A percentile compares a stretch with the other conserved stretches of the same genome.
These are phyloP conservation scores for Mortierella sp. DNA, from an alignment of 371 early-diverging fungal genomes.

Conservation along the genomic window DNA sequence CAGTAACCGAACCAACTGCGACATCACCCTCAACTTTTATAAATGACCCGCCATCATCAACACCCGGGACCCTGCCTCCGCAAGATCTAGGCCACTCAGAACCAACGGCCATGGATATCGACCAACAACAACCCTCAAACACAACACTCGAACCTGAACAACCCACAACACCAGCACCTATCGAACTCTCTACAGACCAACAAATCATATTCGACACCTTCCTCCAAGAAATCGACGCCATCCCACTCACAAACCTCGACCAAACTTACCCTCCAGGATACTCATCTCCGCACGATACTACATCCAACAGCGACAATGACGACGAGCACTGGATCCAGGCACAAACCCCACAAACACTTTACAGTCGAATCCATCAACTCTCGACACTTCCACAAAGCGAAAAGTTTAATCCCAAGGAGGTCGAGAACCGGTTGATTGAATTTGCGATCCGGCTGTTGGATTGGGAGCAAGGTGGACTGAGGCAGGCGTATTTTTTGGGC, in stretches of 20 bases:
- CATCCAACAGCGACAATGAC: background rate
- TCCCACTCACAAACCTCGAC: slow-evolving; percentile 32
- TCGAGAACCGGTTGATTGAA: slow-evolving; percentile 35
- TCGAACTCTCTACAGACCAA: slow-evolving; percentile 24
- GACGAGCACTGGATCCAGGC: slow-evolving; percentile 22
- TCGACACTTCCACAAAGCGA: slow-evolving; percentile 17
- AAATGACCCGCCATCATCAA: background rate
- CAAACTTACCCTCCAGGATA: slow-evolving; percentile 30
- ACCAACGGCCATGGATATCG: background rate
- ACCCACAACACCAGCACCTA: background rate
- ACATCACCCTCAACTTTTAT: too few relatives aligned
- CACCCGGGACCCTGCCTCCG: background rate
- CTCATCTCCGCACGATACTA: background rate
- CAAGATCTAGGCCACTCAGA: background rate
- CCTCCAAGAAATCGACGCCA: slow-evolving; percentile 28
- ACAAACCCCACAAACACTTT: slow-evolving; percentile 31
- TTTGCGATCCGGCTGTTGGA: slow-evolving; percentile 54
- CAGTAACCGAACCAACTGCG: background rate
- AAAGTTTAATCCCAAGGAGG: slow-evolving; percentile 17
- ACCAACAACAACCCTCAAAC: background rate
- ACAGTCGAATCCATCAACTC: slow-evolving; percentile 43
- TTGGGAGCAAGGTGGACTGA: slow-evolving; percentile 52
- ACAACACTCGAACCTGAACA: background rate
- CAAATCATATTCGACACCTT: slow-evolving; percentile 30
- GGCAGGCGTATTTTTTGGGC: slow-evolving; percentile 38